These are phyloP conservation scores for Trypanosoma lewisi DNA, from an alignment of 208 protist genomes.

Conservation along the genomic window DNA sequence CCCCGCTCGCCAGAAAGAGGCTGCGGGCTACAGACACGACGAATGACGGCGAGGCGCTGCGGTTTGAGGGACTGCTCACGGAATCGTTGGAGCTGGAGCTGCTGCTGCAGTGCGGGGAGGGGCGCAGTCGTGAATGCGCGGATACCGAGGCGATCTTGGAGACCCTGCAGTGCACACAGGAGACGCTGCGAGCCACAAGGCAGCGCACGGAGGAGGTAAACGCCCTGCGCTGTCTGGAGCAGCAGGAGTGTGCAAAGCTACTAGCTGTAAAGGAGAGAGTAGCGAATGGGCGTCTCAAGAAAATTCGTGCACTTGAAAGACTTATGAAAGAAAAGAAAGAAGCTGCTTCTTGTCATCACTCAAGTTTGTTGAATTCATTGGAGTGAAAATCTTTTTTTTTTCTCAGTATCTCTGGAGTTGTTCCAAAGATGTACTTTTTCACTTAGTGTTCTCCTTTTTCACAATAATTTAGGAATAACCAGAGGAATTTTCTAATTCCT, in stretches of 20 bases:
- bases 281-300: constrained; percentile 21
- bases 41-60: constrained; percentile 23
- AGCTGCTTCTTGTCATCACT: not conserved
- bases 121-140: not conserved
- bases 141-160: not conserved
- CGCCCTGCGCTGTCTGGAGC: constrained; percentile 33
- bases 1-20: not conserved
- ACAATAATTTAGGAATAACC: too few relatives aligned
- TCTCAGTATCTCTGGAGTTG: too few relatives aligned
- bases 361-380: constrained; percentile 9
- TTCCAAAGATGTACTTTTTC: constrained; percentile 10
- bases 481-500: not conserved
- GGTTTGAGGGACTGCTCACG: constrained; percentile 42
- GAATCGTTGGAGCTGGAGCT: constrained; percentile 30
- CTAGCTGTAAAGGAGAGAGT: constrained; percentile 26
- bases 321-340: constrained; percentile 14
- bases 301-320: constrained; percentile 39
- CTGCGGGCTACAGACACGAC: constrained; percentile 6
- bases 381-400: not conserved
- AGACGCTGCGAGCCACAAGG: constrained; percentile 14
- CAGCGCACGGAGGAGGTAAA: constrained; percentile 28
- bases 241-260: constrained; percentile 32
- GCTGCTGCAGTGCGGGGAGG: not conserved
- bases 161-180: constrained; percentile 27
- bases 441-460: not conserved